Conservation (phyloP, 225 moss, liverwort and hornwort species). For the Polytrichum commune region DNA sequence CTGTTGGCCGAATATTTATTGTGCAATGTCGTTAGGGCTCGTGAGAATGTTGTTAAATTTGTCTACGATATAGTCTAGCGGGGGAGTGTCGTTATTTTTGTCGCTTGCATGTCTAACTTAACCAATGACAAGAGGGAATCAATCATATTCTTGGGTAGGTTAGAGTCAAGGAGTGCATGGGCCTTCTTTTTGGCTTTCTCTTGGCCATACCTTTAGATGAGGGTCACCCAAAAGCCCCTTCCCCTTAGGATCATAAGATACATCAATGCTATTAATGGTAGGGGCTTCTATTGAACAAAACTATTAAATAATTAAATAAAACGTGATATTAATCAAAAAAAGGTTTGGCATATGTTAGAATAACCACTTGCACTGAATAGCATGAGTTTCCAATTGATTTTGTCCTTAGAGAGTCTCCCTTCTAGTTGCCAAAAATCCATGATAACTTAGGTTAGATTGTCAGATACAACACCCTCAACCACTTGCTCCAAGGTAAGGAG, state of each 20-base stretch:
- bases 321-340: not conserved
- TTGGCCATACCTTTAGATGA: not conserved
- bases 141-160: not conserved
- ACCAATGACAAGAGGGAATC: not conserved
- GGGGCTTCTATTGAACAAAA: not conserved
- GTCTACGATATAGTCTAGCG: no score
- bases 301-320: no score
- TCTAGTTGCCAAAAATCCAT: not conserved
- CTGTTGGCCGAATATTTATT: no score
- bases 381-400: not conserved
- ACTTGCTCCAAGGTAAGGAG: not conserved
- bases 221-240: not conserved
- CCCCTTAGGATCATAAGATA: not conserved
- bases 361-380: not conserved
- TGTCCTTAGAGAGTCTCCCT: not conserved
- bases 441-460: not conserved
- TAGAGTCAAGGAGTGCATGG: not conserved
- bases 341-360: not conserved
- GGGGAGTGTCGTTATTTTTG: no score
- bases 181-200: not conserved
- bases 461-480: not conserved
- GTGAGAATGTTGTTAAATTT: no score
- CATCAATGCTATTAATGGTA: not conserved
- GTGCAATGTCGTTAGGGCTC: no score
- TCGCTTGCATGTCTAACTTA: constrained; percentile 5